A percentile compares a stretch with the other conserved stretches of the same genome.
Conservation (phyloP, 306 rosid genomes). For the Quercus suber region DNA sequence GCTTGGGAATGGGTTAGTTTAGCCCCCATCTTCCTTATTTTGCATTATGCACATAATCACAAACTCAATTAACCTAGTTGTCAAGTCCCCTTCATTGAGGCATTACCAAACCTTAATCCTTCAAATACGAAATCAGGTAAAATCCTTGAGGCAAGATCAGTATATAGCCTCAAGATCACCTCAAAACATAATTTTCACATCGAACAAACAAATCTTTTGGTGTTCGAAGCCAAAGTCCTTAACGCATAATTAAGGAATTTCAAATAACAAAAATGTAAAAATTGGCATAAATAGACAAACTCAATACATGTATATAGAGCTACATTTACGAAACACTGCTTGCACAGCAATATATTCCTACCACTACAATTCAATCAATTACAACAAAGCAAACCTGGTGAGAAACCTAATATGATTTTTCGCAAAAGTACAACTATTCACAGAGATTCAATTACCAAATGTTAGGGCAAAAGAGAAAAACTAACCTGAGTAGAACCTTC, state of each 20-base stretch:
- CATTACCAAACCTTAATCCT: too few relatives aligned
- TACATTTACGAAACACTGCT: neutral
- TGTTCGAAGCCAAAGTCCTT: neutral
- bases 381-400: neutral
- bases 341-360: neutral
- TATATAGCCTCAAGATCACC: too few relatives aligned
- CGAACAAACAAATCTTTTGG: too few relatives aligned
- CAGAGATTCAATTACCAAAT: neutral
- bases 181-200: too few relatives aligned
- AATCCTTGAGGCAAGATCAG: too few relatives aligned
- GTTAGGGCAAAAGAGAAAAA: neutral
- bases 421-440: neutral
- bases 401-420: neutral
- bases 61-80: too few relatives aligned
- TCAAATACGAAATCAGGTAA: too few relatives aligned
- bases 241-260: neutral
- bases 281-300: neutral
- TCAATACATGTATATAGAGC: too few relatives aligned
- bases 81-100: too few relatives aligned
- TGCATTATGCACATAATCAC: too few relatives aligned
- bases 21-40: too few relatives aligned
- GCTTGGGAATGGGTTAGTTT: too few relatives aligned
- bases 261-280: neutral
- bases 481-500: constrained; percentile 88
- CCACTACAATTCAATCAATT: neutral